Base-by-base conservation (phyloP, 805 yeast genomes). In the Candida caryicola region DNA sequence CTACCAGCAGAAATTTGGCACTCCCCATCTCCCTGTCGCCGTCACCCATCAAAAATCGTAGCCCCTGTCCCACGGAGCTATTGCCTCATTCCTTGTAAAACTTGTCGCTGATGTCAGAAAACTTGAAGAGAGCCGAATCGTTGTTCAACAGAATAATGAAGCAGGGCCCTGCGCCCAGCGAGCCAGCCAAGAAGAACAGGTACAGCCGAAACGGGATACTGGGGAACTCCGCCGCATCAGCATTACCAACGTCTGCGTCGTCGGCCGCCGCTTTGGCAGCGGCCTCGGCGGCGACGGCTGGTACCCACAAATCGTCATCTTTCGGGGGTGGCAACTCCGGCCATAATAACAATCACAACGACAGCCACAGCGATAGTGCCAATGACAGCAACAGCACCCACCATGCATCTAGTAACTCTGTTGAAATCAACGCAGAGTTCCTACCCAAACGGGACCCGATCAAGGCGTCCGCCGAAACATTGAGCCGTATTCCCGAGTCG, bases 91-190 rank as follows among this genome's bases (percentile, higher is more conserved):
- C n/a, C n/a, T n/a, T n/a, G n/a, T n/a, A n/a, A n/a, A n/a, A n/a
- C 17, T 33, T 8, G 9, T 9, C 23, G 13, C 12, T n/a, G 23
- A 69, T 69, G 74, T 65, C 73, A 12, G 74, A 69, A 40, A 69
- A 68, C 52, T 62, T 69, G 50, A 68, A 67, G 46, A 58, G 73
- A 50, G 74, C 74, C 29, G 74, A 69, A 49, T 65, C 71, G 36
- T 57, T 69, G 38, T 69, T 69, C 57, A 69, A 69, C 50, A 51
- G 74, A 46, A 69, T 69, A 46, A 68, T 69, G 71, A 69, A 68
- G 35, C 62, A 56, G 43, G 47, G 41, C 21, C 41, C 47, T 8
- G 35, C 33, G 13, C 34, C 36, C 30, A 40, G 43, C 33, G 43
- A 39, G 14, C 28, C 37, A n/a, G 27, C 37, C 26, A 39, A 43